phyloP scores from a whole-genome alignment of 192 early-diverging fungal species.

The Podila clonocystis region DNA sequence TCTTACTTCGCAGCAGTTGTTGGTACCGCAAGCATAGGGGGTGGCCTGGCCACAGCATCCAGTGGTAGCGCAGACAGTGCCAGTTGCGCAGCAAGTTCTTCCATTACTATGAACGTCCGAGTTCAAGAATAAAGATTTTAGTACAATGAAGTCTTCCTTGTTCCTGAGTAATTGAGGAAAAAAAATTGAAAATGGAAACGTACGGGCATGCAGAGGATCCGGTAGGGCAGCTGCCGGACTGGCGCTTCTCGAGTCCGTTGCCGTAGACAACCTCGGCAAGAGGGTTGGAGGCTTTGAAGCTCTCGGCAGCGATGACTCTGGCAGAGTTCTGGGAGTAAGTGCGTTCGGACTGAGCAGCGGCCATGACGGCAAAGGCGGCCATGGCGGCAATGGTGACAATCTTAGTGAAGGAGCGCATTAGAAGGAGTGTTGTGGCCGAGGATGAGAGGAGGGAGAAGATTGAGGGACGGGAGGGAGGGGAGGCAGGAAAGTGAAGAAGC shows the following conservation, averaged over 20 bases:
- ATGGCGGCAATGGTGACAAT: background rate
- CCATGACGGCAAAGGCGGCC: constrained; percentile 1
- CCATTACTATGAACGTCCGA: background rate
- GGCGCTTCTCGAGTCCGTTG: background rate
- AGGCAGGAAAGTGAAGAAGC: background rate
- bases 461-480: background rate
- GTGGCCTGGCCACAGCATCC: background rate
- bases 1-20: background rate
- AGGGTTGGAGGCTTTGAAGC: background rate
- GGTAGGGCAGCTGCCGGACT: background rate
- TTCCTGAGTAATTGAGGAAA: background rate
- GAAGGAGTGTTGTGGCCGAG: background rate
- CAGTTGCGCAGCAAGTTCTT: background rate
- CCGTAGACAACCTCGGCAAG: background rate
- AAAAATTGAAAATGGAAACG: background rate
- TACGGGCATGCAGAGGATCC: background rate
- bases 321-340: background rate
- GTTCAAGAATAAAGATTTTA: too few relatives aligned
- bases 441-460: background rate
- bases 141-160: too few relatives aligned
- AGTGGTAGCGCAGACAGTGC: background rate
- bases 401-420: background rate
- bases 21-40: background rate
- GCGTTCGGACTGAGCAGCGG: background rate
- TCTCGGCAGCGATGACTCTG: background rate